Percentiles rank a stretch among this genome's conserved stretches.
Evolutionary conservation across 1,284 basidiomycete genomes (phyloP).

Genomic region (Hypsizygus ulmarius): DNA sequence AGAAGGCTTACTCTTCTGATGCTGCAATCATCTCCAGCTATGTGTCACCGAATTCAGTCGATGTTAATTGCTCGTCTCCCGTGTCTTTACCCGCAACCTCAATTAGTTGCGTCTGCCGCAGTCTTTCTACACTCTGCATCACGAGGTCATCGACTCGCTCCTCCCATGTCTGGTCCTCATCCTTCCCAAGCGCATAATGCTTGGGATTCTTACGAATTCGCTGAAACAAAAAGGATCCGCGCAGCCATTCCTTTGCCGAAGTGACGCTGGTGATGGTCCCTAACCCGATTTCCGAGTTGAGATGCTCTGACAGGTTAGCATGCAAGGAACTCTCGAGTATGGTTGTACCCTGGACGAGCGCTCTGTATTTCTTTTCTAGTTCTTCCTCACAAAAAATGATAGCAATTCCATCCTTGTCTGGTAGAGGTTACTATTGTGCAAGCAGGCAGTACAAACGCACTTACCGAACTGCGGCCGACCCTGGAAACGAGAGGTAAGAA

Average conservation of each 20-base stretch:
- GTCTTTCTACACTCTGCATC: conserved; percentile 55
- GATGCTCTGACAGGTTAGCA: conserved; percentile 79
- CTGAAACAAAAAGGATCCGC: conserved; percentile 78
- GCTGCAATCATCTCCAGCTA: conserved; percentile 65
- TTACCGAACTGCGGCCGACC: conserved; percentile 92
- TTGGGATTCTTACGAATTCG: conserved; percentile 80
- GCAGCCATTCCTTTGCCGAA: conserved; percentile 78
- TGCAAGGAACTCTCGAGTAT: conserved; percentile 85
- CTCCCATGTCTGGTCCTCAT: conserved; percentile 62
- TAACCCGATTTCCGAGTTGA: conserved; percentile 90
- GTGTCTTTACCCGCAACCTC: conserved; percentile 36
- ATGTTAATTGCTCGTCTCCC: conserved; percentile 39
- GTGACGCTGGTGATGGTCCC: conserved; percentile 70
- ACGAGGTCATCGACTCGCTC: conserved; percentile 72
- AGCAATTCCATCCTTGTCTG: conserved; percentile 75
- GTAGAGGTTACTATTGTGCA: conserved; percentile 11
- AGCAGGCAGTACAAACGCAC: conserved; percentile 3
- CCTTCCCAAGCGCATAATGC: conserved; percentile 68
- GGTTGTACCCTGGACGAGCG: conserved; percentile 64
- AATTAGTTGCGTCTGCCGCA: conserved; percentile 63
- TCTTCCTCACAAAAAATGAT: conserved; percentile 78
- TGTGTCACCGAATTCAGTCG: conserved; percentile 73
- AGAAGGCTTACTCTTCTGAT: conserved; percentile 62
- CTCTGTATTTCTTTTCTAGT: conserved; percentile 70
- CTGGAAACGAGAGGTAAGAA: conserved; percentile 32